A percentile compares a stretch with the other conserved stretches of the same genome.
Conservation (phyloP, 1,284 basidiomycete species). For the Boletus semigastroideus region DNA sequence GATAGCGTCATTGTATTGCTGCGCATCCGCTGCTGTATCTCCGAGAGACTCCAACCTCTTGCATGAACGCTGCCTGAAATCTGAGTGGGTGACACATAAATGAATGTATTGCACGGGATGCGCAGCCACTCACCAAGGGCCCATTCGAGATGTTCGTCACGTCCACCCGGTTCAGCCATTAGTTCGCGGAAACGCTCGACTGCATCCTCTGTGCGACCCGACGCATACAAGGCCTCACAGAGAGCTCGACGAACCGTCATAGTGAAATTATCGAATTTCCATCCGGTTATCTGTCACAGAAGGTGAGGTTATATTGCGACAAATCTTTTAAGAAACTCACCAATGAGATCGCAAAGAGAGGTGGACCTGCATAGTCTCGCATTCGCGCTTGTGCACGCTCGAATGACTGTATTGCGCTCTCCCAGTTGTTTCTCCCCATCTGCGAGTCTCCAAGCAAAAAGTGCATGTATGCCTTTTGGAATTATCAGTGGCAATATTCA, state of each 20-base stretch:
- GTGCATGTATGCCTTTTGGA: neutral
- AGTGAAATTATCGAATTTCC: constrained; percentile 1
- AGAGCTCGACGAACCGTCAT: neutral
- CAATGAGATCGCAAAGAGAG: neutral
- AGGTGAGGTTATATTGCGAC: no score
- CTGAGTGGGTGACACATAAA: no score
- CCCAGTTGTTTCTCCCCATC: neutral
- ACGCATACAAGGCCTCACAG: neutral
- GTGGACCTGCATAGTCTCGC: neutral
- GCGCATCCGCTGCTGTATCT: neutral
- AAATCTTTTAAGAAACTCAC: neutral
- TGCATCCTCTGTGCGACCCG: neutral
- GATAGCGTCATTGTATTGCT: neutral
- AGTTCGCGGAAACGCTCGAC: neutral
- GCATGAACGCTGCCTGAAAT: no score
- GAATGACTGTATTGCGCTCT: neutral
- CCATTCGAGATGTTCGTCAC: neutral
- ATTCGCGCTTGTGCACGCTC: neutral
- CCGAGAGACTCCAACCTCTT: no score
- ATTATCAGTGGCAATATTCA: no score
- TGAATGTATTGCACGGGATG: no score
- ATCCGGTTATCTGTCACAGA: constrained; percentile 1
- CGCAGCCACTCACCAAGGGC: no score
- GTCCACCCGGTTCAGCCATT: no score
- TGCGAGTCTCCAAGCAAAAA: neutral